Base-by-base conservation (phyloP, 345 rosid species). In the Eucalyptus sp. region DNA sequence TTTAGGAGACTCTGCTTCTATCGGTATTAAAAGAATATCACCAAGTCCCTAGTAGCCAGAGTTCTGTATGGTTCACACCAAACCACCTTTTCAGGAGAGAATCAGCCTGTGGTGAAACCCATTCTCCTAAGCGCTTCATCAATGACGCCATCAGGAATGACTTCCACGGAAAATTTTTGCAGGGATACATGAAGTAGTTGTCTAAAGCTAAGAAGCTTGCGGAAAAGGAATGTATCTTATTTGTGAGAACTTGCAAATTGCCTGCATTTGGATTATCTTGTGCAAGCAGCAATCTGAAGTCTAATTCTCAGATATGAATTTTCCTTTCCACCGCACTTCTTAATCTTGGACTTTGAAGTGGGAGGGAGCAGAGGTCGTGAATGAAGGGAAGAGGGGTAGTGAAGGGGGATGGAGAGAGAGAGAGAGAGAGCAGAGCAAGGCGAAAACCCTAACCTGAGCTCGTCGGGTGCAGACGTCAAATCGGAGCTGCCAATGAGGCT, bases 121-220 rank as follows among this genome's bases (percentile, higher is more conserved):
- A 46, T 4, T 46, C 97, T 56, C 95, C 96, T 3, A 97, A 98
- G 94, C 98, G 97, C 92, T 97, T 97, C 95, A 96, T 97, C 93
- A 98, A 95, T 87, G 99, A 96, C 92, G 96, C 99, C 41, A 96
- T 97, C 52, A 94, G 99, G 89, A 98, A 90, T 87, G 99, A 97
- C 91, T 98, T 98, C 91, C 99, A 98, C 92, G 91, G 96, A 84
- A 98, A 95, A 90, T 97, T 96, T 91, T 94, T 97, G 87, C 98
- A 95, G 29, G 94, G 94, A 92, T 97, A 96, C 94, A 97, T 97
- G 98, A 96, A 97, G 91, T 97, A 94, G 71, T 46, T 87, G 18
- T 48, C 13, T 12, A 12, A 62, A 62, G 71, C 71, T 62, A 6
- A 16, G n/a, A 16, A 62, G 71, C 71, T 62, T 62, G 18, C 33